Conservation (phyloP, 805 yeast species). For the Saccharomycopsis guyanensis region DNA sequence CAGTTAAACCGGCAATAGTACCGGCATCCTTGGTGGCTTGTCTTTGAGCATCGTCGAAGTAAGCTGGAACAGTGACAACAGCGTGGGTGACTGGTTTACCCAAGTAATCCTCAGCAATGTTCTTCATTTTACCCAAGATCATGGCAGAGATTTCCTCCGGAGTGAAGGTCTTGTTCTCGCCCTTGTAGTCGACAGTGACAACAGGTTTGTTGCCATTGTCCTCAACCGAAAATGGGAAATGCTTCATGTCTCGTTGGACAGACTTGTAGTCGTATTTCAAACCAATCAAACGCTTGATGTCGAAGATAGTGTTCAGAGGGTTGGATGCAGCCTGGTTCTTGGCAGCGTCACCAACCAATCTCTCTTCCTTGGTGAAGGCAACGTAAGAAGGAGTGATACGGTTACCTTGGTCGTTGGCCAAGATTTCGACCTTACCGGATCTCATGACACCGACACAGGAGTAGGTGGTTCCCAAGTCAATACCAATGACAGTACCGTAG, state of each 20-base stretch:
- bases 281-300: constrained; percentile 88
- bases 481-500: constrained; percentile 75
- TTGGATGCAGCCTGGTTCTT: constrained; percentile 92
- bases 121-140: constrained; percentile 87
- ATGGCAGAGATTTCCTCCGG: constrained; percentile 93
- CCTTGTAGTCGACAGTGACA: constrained; percentile 66
- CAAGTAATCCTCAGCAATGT: constrained; percentile 84
- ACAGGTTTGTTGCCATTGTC: constrained; percentile 76
- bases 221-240: constrained; percentile 66
- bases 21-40: constrained; percentile 94
- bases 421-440: constrained; percentile 81
- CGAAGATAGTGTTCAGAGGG: constrained; percentile 80
- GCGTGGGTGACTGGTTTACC: constrained; percentile 83
- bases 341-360: constrained; percentile 94
- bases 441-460: constrained; percentile 91
- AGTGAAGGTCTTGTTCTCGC: constrained; percentile 69
- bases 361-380: constrained; percentile 85
- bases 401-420: constrained; percentile 95
- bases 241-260: constrained; percentile 76
- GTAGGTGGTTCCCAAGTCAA: constrained; percentile 95
- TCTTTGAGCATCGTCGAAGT: constrained; percentile 89
- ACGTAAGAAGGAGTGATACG: constrained; percentile 95
- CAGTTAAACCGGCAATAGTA: constrained; percentile 83
- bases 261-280: constrained; percentile 67
- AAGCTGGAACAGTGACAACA: constrained; percentile 89